These are phyloP conservation scores for Raddia distichophylla DNA, from an alignment of 176 grass and related monocot species.

Conservation along the genomic window DNA sequence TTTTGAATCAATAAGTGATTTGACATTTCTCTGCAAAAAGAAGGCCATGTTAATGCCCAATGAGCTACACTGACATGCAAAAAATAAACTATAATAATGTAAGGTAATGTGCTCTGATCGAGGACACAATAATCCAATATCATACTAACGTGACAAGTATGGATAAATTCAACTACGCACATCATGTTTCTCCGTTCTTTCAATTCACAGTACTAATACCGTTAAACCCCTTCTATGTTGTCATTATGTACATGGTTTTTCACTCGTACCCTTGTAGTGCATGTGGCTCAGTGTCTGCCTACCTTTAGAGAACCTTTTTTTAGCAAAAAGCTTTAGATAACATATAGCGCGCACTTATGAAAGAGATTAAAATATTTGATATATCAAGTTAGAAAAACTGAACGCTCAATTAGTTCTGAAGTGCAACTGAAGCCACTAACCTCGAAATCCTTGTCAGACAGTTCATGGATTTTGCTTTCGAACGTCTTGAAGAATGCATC, in stretches of 20 bases:
- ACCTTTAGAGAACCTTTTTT: no score
- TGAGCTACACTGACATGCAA: neutral
- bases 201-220: neutral
- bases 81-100: neutral
- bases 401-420: conserved; percentile 23
- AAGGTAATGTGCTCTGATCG: neutral
- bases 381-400: neutral
- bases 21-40: conserved; percentile 69
- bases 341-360: neutral
- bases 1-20: conserved; percentile 77
- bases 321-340: neutral
- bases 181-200: neutral
- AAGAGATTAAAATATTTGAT: neutral
- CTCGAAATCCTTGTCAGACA: conserved; percentile 84
- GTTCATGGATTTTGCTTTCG: conserved; percentile 74
- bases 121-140: conserved; percentile 1
- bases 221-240: conserved; percentile 8
- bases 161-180: conserved; percentile 4
- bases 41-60: conserved; percentile 6
- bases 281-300: neutral
- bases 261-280: neutral
- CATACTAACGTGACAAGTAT: neutral
- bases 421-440: conserved; percentile 42
- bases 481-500: conserved; percentile 84
- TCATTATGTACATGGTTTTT: neutral